Base-by-base conservation (phyloP, 2,329 filamentous ascomycete species). In the Pseudocercospora macadamiae region DNA sequence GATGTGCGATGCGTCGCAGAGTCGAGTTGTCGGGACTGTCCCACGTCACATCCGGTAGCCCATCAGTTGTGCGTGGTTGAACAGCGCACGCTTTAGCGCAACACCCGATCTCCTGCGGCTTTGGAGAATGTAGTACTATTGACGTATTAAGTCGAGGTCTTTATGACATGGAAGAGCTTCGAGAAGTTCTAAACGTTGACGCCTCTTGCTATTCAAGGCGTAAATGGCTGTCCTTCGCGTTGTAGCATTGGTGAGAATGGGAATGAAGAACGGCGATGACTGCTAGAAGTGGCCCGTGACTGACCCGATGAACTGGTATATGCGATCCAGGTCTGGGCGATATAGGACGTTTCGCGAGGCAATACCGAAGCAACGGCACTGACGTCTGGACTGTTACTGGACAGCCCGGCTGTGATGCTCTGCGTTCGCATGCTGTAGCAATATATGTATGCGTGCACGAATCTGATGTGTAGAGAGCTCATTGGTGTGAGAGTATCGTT, bases 11-110 rank as follows among this genome's bases (percentile, higher is more conserved):
- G 42, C 19, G 54, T 42, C 19, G 44, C 44, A 54, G 26, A 47
- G 52, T 25, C 37, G 54, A 39, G 32, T 51, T 30, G 49, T 39
- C 37, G 42, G 37, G 47, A 9, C 26, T 34, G 55, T 58, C 55
- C 42, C 55, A 58, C 55, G 55, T 58, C 51, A 58, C 55, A 58
- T 51, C 55, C 55, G 55, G 19, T 23, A 14, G 39, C 28, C 12
- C 12, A 32, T 32, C 28, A 12, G 28, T 32, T 32, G 28, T 32
- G 28, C 39, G 39, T 19, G 39, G 39, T 44, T 23, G 42, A 21
- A 45, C 42, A 45, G 23, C 42, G 42, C 42, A 45, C 21, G 42
- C 42, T 45, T 45, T 21, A 25, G 39, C 39, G 39, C 39, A 44
- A 44, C 42, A 45, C 42, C 42, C 42, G 36, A 39, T 39, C n/a